phyloP scores from a whole-genome alignment of 139 green algal genomes.

The Chlorella ohadii region DNA sequence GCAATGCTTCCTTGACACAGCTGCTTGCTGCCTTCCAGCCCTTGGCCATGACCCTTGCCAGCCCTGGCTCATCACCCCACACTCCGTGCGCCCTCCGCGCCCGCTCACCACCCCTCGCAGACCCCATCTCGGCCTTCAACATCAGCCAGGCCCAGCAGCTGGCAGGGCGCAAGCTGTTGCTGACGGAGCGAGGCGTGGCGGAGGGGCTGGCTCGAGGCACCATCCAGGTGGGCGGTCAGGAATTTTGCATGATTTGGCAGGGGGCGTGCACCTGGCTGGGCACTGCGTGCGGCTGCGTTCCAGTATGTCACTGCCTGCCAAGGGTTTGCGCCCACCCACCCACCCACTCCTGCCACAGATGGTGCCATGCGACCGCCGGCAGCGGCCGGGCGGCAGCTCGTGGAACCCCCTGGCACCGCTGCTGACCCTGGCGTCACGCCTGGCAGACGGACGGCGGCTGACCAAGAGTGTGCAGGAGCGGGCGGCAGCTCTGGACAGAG shows the following conservation, averaged over 20 bases:
- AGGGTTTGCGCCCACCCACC: too few species aligned
- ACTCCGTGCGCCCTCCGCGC: not conserved
- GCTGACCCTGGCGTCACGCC: not conserved
- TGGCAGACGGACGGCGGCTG: not conserved
- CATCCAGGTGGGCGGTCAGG: not conserved
- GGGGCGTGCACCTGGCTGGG: too few species aligned
- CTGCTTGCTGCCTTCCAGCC: too few species aligned
- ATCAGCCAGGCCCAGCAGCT: slow-evolving; percentile 33
- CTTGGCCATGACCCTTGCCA: too few species aligned
- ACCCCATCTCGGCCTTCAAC: slow-evolving; percentile 36
- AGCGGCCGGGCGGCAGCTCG: too few species aligned
- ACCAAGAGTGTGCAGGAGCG: not conserved
- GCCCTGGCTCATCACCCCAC: too few species aligned
- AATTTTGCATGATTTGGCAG: too few species aligned
- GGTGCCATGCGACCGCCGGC: not conserved
- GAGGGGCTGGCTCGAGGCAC: slow-evolving; percentile 30
- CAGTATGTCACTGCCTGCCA: too few species aligned
- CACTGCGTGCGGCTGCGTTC: too few species aligned
- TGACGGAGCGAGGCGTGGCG: slow-evolving; percentile 28
- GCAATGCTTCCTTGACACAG: not conserved
- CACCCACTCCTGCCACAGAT: not conserved
- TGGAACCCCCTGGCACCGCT: not conserved
- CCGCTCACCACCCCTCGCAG: not conserved
- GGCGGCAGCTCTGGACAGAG: not conserved
- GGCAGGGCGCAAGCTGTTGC: slow-evolving; percentile 16